Evolutionary conservation across 306 rosid genomes (phyloP), one percentile per base, ranked within the genome.

Genomic region (Citrullus colocynthis): DNA sequence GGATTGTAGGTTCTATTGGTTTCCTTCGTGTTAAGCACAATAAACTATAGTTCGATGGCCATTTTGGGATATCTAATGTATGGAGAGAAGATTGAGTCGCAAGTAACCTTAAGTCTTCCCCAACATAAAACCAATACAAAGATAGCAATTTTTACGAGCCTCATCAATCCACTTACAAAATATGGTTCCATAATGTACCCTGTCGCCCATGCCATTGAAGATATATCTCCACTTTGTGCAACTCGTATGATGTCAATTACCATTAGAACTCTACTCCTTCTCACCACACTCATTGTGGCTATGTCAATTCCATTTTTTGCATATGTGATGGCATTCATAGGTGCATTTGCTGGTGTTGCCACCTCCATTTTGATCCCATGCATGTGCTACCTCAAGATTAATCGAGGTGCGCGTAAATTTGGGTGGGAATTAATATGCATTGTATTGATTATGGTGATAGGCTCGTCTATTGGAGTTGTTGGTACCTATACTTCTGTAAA

Each of bases 21-120:
- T 4, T 87, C 89, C 78, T 92, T 87, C 42, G 21, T 84, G 34
- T 66, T 65, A 78, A 83, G 88, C 86, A 88, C 90, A 37, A 54
- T 85, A 28, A 85, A 39, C 18, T 87, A 90, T 62, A 89, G 90
- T 73, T 60, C 84, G 41, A 86, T 88, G 79, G 96, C 81, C 7
- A 44, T 86, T 12, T 37, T 86, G 69, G 97, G 97, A n/a, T 90
- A 92, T 81, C 14, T 55, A 48, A 92, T 88, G 93, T 92, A 81
- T 30, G 97, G 96, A 80, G 80, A 78, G 7, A 2, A 80, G n/a
- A 30, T 75, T n/a, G 84, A 80, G 66, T 90, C 96, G 11, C 96
- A 90, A 78, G 78, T 92, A 30, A 90, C 97, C 15, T 64, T 92
- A 75, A 90, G 88, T 76, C 93, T 90, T 44, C 97, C 96, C 0